Percentiles rank a stretch among this genome's conserved stretches.
Conservation (phyloP, 345 rosid species). For the Pistacia atlantica region DNA sequence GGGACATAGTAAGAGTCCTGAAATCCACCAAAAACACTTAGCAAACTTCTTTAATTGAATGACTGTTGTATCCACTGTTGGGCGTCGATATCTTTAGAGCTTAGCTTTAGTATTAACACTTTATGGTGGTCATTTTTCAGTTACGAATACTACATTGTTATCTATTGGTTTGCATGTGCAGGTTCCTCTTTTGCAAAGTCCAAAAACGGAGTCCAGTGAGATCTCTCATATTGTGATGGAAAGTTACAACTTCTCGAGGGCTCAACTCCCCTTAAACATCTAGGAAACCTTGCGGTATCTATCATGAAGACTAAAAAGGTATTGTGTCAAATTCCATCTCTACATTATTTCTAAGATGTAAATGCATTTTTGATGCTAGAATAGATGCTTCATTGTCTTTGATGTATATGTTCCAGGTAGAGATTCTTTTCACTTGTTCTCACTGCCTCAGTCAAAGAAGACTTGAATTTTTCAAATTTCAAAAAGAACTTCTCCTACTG, state of each 20-base stretch:
- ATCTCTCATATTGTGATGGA: constrained; percentile 23
- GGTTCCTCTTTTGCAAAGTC: constrained; percentile 27
- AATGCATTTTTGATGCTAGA: neutral
- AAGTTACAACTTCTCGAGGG: constrained; percentile 17
- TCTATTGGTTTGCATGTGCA: constrained; percentile 7
- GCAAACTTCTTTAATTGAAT: no score
- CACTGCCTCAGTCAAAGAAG: neutral
- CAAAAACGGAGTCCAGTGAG: constrained; percentile 15
- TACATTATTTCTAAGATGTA: neutral
- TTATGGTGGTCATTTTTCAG: neutral
- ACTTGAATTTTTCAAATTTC: neutral
- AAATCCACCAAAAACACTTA: no score
- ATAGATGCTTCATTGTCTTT: neutral
- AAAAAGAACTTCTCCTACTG: neutral
- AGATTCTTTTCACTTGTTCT: neutral
- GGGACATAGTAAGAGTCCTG: no score
- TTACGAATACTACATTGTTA: neutral
- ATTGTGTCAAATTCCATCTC: neutral
- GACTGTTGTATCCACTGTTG: no score
- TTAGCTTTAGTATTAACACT: no score
- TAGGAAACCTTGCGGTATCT: constrained; percentile 12
- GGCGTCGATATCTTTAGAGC: no score
- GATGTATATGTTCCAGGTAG: neutral
- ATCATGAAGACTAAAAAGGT: constrained; percentile 25
- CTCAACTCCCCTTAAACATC: constrained; percentile 11